These are phyloP conservation scores for Cinchona pubescens DNA, from an alignment of 257 asterid genomes.

Conservation along the genomic window DNA sequence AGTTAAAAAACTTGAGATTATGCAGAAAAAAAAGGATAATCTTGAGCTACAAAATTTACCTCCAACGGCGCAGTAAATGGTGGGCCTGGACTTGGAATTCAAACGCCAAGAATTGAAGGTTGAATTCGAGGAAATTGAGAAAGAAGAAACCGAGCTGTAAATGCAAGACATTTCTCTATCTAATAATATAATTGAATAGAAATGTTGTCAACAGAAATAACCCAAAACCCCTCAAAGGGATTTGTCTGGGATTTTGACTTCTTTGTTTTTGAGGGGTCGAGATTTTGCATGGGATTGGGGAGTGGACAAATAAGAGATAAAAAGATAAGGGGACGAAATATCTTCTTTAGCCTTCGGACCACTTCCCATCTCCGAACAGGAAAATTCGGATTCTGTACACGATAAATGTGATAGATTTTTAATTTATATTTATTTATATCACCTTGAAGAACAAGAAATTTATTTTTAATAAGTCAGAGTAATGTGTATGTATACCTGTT, in stretches of 20 bases:
- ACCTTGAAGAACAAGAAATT: too few species aligned
- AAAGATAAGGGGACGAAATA: slow-evolving; percentile 23
- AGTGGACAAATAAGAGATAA: background rate
- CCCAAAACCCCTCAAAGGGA: background rate
- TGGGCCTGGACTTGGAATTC: slow-evolving; percentile 16
- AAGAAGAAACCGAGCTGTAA: slow-evolving; percentile 25
- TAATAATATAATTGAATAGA: background rate
- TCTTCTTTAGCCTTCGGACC: background rate
- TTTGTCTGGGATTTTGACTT: background rate
- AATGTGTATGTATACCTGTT: too few species aligned
- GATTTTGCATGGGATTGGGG: too few species aligned
- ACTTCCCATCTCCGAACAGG: background rate
- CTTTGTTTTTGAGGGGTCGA: too few species aligned
- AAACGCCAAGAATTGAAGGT: slow-evolving; percentile 15
- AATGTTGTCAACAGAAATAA: background rate
- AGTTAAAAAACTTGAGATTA: background rate
- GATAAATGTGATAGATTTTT: too few species aligned
- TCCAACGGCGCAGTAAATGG: slow-evolving; percentile 27
- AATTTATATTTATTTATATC: too few species aligned
- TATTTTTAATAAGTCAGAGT: too few species aligned
- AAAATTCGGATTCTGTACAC: too few species aligned
- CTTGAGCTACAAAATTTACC: slow-evolving; percentile 13
- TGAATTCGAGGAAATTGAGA: slow-evolving; percentile 22
- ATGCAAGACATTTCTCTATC: slow-evolving; percentile 18
- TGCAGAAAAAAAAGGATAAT: background rate